Base-by-base conservation (phyloP, 78 protist species). In the Acrasis kona region DNA sequence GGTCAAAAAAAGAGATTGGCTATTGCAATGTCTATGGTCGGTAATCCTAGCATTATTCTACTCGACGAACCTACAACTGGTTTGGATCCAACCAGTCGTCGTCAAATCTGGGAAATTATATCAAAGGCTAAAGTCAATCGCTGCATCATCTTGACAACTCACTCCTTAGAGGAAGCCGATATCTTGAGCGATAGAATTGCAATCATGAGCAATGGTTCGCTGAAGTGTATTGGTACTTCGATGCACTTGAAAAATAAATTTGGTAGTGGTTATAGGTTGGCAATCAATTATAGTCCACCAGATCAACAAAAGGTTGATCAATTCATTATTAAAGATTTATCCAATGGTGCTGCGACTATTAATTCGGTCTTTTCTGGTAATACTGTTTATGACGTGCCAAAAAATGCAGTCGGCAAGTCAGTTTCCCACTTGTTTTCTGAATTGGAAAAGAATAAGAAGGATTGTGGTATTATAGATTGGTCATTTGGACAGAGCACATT, bases 111-210 rank as follows among this genome's bases (percentile, higher is more conserved):
- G 89, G 39, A 37, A 28, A 7, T 71, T 19, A 1, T 84, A 39
- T 6, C 30, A 8, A 5, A 0, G 27, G 31, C 1, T 39, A 32
- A 5, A 70, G 34, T 2, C 8, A 35, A 34, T 7, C 32, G 79
- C 10, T 10, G 80, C 41, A 1, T 84, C 28, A 38, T 84, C 27
- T 73, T 84, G 38, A 75, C 89, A 3, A 84, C 89, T 12, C 89
- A 84, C 72, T 57, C 68, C 27, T 39, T 84, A 74, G 89, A 79
- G 12, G 84, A 79, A 73, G 83, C 78, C 10, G 88, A 84, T 39
- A 74, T 70, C 2, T 80, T 93, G 6, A 86, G 92, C 41, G 34
- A 40, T n/a, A 65, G 91, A 30, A 82, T 93, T n/a, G 92, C 83
- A 10, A 91, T 93, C 58, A 70, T 92, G 68, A 70, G 80, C 3